Evolutionary conservation across 805 yeast species (phyloP), one percentile per base, ranked within the genome.

Genomic region (Starmerella lactis-condensi): DNA sequence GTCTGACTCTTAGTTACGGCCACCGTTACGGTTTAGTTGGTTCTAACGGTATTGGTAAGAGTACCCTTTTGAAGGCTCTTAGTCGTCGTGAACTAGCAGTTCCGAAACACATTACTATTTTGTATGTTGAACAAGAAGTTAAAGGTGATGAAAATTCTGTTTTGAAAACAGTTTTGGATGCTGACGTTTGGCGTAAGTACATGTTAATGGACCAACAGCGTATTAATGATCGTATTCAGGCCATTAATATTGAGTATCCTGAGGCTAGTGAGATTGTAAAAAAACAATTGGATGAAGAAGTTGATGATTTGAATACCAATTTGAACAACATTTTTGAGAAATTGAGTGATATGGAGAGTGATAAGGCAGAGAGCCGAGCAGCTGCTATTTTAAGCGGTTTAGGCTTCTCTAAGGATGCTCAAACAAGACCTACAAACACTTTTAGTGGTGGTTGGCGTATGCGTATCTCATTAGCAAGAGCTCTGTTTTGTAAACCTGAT

Each of bases 391-490:
- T 89, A 40, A 77, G 56, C 40, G 99, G 99, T 51, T 64, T 89
- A 39, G 99, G 99, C 34, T 89, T 89, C 62, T 72, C 93, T 28
- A 68, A 69, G 40, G 92, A 76, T 46, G 67, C 94, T 5, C 98
- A 89, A 54, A 58, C 62, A 28, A 63, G 64, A 40, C 73, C 93
- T 20, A 82, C 96, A 5, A 85, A 81, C 42, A 67, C 82, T 17
- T 89, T 89, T 54, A 82, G 95, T 32, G 99, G 99, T 69, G 99
- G 99, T 72, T 89, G 98, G 98, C 75, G 98, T 67, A 89, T 89
- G 98, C 77, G 98, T 63, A 66, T 89, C 42, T 78, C 95, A n/a
- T 65, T 89, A 38, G 98, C 98, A 3, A 72, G 98, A 58, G 98
- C 98, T 0, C 65, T 89, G 52, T 89, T 89, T 65, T 85, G 95